Evolutionary conservation across 1,284 basidiomycete species (phyloP).

Genomic region (Marasmius sp.): DNA sequence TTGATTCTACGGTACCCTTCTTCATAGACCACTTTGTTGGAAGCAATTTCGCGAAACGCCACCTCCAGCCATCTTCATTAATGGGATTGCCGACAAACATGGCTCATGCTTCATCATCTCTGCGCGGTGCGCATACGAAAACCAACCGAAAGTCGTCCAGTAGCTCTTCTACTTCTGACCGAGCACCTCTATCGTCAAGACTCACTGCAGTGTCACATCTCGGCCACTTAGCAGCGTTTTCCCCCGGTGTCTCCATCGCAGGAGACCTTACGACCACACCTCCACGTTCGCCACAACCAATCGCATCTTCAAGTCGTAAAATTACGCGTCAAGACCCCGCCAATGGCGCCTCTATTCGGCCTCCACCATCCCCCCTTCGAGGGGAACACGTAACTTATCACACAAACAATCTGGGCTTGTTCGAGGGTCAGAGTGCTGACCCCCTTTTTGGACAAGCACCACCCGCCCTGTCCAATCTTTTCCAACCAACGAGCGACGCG

Average conservation of each 20-base stretch:
- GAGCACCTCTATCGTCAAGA: background rate
- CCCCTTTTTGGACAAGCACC: slow-evolving; percentile 1
- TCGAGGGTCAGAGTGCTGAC: slow-evolving; percentile 4
- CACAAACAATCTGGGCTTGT: slow-evolving; percentile 10
- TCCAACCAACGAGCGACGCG: background rate
- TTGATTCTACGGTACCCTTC: too few species aligned
- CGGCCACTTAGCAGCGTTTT: background rate
- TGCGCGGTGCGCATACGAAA: background rate
- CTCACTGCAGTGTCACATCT: background rate
- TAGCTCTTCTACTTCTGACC: background rate
- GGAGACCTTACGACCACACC: background rate
- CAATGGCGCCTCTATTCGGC: background rate
- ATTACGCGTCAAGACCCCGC: background rate
- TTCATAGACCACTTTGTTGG: too few species aligned
- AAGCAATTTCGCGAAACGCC: too few species aligned
- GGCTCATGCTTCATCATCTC: background rate
- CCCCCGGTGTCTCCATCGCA: background rate
- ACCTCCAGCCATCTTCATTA: background rate
- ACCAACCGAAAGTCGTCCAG: background rate
- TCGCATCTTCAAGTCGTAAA: background rate
- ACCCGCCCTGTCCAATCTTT: slow-evolving; percentile 6
- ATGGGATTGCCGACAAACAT: background rate
- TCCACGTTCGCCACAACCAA: background rate
- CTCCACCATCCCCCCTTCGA: background rate
- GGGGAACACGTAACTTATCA: slow-evolving; percentile 10